phyloP scores from a whole-genome alignment of 305 asterid species.

The Solanum aculeatissimum region DNA sequence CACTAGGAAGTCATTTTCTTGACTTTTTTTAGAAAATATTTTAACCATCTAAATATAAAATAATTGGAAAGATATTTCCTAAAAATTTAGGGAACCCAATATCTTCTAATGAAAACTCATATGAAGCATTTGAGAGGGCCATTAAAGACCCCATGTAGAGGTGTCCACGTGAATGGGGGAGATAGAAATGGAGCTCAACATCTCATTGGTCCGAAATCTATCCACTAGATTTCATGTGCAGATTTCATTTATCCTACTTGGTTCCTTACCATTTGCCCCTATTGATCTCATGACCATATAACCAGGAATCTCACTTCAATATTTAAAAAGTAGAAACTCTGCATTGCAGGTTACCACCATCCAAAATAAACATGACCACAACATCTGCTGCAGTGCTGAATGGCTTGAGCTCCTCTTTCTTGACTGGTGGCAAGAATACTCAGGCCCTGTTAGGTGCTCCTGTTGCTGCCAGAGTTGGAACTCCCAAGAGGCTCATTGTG shows the following conservation, averaged over 20 bases:
- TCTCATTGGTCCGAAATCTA: slow-evolving; percentile 68
- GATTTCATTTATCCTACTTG: slow-evolving; percentile 62
- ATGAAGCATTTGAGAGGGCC: slow-evolving; percentile 3
- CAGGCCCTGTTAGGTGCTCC: slow-evolving; percentile 44
- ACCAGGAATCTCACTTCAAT: slow-evolving; percentile 2
- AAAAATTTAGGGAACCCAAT: neutral
- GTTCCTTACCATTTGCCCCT: slow-evolving; percentile 19
- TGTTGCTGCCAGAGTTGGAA: slow-evolving; percentile 20
- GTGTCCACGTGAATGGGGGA: slow-evolving; percentile 17
- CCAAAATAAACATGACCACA: slow-evolving; percentile 47
- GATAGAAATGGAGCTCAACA: slow-evolving; percentile 26
- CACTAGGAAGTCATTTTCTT: neutral
- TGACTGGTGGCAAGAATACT: slow-evolving; percentile 65
- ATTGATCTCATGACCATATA: slow-evolving; percentile 13
- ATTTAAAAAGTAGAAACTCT: slow-evolving; percentile 1
- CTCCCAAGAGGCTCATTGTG: slow-evolving; percentile 44
- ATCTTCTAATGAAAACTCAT: neutral
- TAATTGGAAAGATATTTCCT: neutral
- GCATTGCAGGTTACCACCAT: neutral
- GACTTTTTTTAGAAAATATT: no score
- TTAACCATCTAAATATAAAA: no score
- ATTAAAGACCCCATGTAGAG: neutral
- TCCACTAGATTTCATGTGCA: slow-evolving; percentile 18
- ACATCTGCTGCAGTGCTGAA: slow-evolving; percentile 79
- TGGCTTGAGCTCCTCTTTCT: slow-evolving; percentile 86